These are phyloP conservation scores for Mrakia hoshinonis DNA, from an alignment of 768 basidiomycete species.

Conservation along the genomic window DNA sequence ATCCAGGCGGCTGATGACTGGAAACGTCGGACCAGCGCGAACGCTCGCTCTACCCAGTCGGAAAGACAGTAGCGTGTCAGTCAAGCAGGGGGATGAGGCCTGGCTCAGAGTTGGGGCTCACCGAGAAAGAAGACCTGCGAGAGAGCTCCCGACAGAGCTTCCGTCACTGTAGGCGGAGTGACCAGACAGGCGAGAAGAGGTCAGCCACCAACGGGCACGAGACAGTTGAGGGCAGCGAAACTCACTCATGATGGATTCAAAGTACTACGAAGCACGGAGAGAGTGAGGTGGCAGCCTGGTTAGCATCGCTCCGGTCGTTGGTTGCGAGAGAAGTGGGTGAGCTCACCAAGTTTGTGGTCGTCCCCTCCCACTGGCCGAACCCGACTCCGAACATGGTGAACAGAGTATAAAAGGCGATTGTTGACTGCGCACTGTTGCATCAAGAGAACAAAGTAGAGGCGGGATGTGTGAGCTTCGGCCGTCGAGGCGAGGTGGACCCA, in stretches of 20 bases:
- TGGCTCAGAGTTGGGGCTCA: not conserved
- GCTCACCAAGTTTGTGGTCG: not conserved
- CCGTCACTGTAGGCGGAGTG: not conserved
- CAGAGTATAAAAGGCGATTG: not conserved
- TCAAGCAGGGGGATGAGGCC: not conserved
- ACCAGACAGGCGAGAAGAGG: not conserved
- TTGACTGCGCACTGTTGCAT: not conserved
- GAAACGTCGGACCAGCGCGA: not conserved
- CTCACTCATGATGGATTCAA: conserved; percentile 4
- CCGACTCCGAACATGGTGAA: not conserved
- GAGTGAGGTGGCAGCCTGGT: not conserved
- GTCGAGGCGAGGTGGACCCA: not conserved
- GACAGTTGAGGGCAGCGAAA: not conserved
- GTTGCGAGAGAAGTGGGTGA: too few relatives aligned
- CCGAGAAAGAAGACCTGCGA: not conserved
- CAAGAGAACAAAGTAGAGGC: not conserved
- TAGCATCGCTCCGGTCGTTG: not conserved
- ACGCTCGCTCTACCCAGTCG: not conserved
- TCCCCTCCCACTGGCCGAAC: not conserved
- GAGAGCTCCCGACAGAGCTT: not conserved
- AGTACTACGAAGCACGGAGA: not conserved
- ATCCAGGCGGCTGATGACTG: not conserved
- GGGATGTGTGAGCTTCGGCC: not conserved
- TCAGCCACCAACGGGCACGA: not conserved
- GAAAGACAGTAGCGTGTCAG: not conserved